These are phyloP conservation scores for Beauveria varroae DNA, from an alignment of 2,329 filamentous ascomycete genomes.

Conservation along the genomic window DNA sequence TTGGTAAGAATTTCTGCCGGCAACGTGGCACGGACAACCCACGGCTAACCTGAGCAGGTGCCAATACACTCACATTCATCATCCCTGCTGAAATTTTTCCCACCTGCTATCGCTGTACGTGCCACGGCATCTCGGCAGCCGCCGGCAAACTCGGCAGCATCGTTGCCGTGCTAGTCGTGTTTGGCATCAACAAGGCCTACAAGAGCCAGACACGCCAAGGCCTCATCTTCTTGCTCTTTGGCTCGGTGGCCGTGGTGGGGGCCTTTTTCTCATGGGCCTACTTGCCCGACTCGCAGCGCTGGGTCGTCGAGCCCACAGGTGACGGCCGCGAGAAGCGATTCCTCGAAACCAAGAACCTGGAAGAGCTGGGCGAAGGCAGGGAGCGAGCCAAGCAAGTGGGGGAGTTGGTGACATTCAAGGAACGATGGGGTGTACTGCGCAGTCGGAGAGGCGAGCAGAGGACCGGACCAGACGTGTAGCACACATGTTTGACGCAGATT, in stretches of 20 bases:
- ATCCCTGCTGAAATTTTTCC: slow-evolving; percentile 59
- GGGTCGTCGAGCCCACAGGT: slow-evolving; percentile 17
- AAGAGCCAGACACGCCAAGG: slow-evolving; percentile 35
- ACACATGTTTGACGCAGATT: not conserved
- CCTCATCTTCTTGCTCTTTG: slow-evolving; percentile 43
- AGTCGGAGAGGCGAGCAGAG: slow-evolving; percentile 13
- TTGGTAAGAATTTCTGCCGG: slow-evolving; percentile 29
- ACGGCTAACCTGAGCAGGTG: slow-evolving; percentile 29
- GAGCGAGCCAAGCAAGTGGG: slow-evolving; percentile 36
- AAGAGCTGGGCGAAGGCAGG: slow-evolving; percentile 43
- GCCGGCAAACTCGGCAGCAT: slow-evolving; percentile 52
- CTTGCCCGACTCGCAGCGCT: slow-evolving; percentile 39
- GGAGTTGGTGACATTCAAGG: slow-evolving; percentile 35
- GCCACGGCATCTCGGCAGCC: slow-evolving; percentile 54
- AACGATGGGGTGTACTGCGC: slow-evolving; percentile 34
- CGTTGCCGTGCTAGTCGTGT: slow-evolving; percentile 41
- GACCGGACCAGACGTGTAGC: not conserved
- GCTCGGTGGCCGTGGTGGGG: slow-evolving; percentile 40
- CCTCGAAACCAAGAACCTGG: slow-evolving; percentile 39
- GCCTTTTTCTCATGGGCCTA: slow-evolving; percentile 46
- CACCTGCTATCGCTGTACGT: slow-evolving; percentile 54
- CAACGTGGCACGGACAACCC: not conserved
- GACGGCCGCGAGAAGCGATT: slow-evolving; percentile 28
- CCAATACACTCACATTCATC: slow-evolving; percentile 56
- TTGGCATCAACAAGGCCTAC: slow-evolving; percentile 41